Evolutionary conservation across 129 eudicot species (phyloP).

Genomic region (carrot (Daucus carota)): DNA sequence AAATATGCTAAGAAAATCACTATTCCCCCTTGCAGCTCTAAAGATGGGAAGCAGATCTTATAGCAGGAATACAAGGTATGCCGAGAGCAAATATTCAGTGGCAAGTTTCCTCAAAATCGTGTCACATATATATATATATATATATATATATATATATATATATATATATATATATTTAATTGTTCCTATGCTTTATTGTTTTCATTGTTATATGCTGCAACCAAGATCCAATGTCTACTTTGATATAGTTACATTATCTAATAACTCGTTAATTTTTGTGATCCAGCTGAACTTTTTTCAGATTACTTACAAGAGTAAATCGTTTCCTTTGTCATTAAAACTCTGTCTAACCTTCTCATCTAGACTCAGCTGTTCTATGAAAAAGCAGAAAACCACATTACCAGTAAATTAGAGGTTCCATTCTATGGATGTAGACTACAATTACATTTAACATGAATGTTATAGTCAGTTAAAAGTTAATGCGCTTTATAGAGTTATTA

Average conservation of each 20-base stretch:
- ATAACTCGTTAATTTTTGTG: not conserved
- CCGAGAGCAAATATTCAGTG: not conserved
- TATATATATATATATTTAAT: not conserved
- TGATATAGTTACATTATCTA: not conserved
- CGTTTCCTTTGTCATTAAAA: not conserved
- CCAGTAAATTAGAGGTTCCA: not conserved
- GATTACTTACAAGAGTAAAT: not conserved
- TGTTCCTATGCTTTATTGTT: not conserved
- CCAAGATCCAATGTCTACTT: not conserved
- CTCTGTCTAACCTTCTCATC: not conserved
- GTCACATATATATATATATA: too few relatives aligned
- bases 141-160: too few relatives aligned
- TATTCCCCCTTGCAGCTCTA: not conserved
- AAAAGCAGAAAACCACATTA: not conserved
- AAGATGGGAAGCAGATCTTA: slow-evolving; percentile 2
- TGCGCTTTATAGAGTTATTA: not conserved
- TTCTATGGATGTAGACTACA: not conserved
- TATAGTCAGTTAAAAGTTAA: not conserved
- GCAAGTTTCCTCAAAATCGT: not conserved
- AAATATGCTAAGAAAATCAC: not conserved
- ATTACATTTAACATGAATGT: not conserved
- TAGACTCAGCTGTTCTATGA: not conserved
- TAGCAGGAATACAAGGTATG: not conserved
- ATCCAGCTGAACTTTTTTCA: not conserved
- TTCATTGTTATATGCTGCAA: not conserved